Evolutionary conservation across 176 grass and related monocot genomes (phyloP), one percentile per base, ranked within the genome.

Genomic region (Oryza coarctata): DNA sequence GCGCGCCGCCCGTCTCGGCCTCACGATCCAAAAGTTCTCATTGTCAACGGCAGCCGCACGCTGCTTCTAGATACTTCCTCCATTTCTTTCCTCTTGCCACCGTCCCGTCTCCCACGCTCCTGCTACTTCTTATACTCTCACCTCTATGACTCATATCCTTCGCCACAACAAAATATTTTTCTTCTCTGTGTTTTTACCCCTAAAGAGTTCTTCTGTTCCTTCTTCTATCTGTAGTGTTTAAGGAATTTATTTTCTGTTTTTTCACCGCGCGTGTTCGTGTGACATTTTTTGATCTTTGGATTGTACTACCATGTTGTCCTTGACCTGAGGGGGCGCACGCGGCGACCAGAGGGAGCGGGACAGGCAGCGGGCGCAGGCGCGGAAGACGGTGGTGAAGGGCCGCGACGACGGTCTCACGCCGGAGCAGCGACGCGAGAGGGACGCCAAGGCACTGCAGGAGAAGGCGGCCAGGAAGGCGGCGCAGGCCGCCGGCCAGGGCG

Each of bases 341-440:
- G 88, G 91, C 69, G 75, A 93, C 78, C 88, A 93, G 81, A 78
- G 91, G 87, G 87, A 90, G 67, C 76, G 81, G 17, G 91, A 90
- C 68, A 33, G 91, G 65, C 80, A 85, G 78, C 47, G 91, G 74
- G 91, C 91, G 45, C 78, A 90, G 82, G 82, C 78, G 45, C 81
- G 87, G 82, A 84, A 74, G 73, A 17, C 72, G 29, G 70, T 0
- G n/a, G 44, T 9, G 26, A 93, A 93, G 85, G 84, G 81, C 23
- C 81, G 55, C 33, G 77, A 85, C 71, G 87, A 93, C 68, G 77
- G 81, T 36, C 81, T 93, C 43, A 90, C 85, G 14, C 91, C 87
- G 45, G 88, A 90, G 63, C 88, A 86, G 68, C 74, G 77, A 0
- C 82, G 82, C 7, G 86, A 91, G 82, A 65, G 89, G 73, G 88